A percentile compares a stretch with the other conserved stretches of the same genome.
Evolutionary conservation across 257 asterid species (phyloP).

Genomic region (Verbena officinalis): DNA sequence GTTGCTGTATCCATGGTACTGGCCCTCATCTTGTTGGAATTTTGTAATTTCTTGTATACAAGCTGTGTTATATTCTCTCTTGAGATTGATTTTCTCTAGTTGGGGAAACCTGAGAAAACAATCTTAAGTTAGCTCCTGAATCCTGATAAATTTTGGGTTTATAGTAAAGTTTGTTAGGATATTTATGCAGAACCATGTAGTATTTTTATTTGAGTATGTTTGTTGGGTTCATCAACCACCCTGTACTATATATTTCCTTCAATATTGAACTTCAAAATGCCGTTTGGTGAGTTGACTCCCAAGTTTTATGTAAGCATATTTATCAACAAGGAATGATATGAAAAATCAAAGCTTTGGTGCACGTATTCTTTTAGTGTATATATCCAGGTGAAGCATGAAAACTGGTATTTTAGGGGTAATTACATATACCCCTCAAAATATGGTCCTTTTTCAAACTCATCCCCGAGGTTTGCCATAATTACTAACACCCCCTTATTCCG

Average conservation of each 20-base stretch:
- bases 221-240: constrained; percentile 18
- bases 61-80: constrained; percentile 58
- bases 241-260: constrained; percentile 27
- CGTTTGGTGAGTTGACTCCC: constrained; percentile 7
- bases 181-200: background rate
- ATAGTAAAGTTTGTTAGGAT: background rate
- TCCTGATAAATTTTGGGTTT: background rate
- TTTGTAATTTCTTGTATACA: constrained; percentile 70
- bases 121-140: constrained; percentile 32
- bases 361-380: too few species aligned
- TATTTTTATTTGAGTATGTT: background rate
- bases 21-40: constrained; percentile 99
- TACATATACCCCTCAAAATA: too few species aligned
- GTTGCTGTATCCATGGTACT: constrained; percentile 86
- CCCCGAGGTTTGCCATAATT: too few species aligned
- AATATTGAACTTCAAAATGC: background rate
- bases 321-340: too few species aligned
- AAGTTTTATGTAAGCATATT: too few species aligned
- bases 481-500: too few species aligned
- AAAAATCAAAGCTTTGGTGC: too few species aligned
- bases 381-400: too few species aligned
- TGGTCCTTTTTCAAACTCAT: too few species aligned
- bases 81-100: constrained; percentile 54
- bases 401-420: too few species aligned
- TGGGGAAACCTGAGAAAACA: constrained; percentile 59